Evolutionary conservation across 495 filamentous ascomycete species (phyloP).

Genomic region (Glarea lozoyensis): DNA sequence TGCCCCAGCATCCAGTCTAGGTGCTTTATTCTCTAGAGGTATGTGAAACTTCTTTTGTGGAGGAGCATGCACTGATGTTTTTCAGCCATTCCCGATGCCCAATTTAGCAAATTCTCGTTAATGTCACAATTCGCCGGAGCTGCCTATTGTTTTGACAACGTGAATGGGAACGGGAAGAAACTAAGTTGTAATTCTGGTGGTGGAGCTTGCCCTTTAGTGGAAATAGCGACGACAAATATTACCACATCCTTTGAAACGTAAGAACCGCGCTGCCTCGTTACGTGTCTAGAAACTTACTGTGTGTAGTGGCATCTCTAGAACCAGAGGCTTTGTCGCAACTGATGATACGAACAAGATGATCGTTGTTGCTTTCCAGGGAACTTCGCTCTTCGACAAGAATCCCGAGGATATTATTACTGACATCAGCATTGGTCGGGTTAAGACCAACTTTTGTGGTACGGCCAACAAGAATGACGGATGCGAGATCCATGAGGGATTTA

Average conservation of each 20-base stretch:
- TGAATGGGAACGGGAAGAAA: conserved; percentile 29
- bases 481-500: conserved; percentile 46
- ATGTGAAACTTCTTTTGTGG: background rate
- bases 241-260: background rate
- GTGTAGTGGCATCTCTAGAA: conserved; percentile 47
- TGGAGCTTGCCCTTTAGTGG: conserved; percentile 47
- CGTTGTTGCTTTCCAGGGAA: conserved; percentile 66
- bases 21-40: too few relatives aligned
- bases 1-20: too few relatives aligned
- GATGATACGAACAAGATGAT: conserved; percentile 55
- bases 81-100: conserved; percentile 18
- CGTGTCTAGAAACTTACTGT: background rate
- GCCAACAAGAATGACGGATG: conserved; percentile 30
- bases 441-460: conserved; percentile 31
- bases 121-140: conserved; percentile 65
- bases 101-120: conserved; percentile 44
- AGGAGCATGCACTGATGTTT: background rate
- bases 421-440: conserved; percentile 32
- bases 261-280: background rate
- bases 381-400: conserved; percentile 47
- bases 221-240: conserved; percentile 44
- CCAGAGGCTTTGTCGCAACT: conserved; percentile 59
- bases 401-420: conserved; percentile 48
- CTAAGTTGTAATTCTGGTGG: conserved; percentile 45
- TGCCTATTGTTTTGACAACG: conserved; percentile 48